These are phyloP conservation scores for Aspergillus ruber DNA, from an alignment of 2,329 filamentous ascomycete species.

Conservation along the genomic window DNA sequence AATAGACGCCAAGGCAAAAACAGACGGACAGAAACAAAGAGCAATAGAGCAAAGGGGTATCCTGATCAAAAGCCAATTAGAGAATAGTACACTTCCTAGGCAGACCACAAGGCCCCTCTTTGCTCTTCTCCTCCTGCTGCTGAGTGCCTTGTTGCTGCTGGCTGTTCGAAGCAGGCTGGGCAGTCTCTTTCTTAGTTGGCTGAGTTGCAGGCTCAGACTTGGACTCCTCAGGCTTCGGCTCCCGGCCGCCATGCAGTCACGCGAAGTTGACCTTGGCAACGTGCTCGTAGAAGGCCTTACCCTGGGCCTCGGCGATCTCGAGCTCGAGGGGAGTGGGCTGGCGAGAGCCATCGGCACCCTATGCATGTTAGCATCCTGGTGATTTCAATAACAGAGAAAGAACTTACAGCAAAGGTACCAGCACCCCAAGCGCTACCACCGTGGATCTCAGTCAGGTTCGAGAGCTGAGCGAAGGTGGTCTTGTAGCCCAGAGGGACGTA, in stretches of 20 bases:
- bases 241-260: conserved; percentile 67
- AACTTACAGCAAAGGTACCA: conserved; percentile 71
- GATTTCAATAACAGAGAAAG: neutral
- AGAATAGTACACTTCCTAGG: conserved; percentile 67
- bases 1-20: conserved; percentile 4
- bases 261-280: conserved; percentile 64
- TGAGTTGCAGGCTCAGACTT: conserved; percentile 21
- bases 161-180: conserved; percentile 18
- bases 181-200: conserved; percentile 16
- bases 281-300: conserved; percentile 73
- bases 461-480: conserved; percentile 63
- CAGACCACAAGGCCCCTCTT: conserved; percentile 66
- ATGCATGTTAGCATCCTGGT: conserved; percentile 1
- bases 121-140: conserved; percentile 43
- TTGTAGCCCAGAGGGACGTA: conserved; percentile 95
- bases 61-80: conserved; percentile 32
- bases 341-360: conserved; percentile 69
- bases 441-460: conserved; percentile 70
- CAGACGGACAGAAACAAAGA: conserved; percentile 7
- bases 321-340: conserved; percentile 72
- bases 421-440: conserved; percentile 91
- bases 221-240: conserved; percentile 22
- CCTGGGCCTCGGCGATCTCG: conserved; percentile 72
- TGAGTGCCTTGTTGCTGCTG: conserved; percentile 14
- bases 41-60: conserved; percentile 4